Conservation (phyloP, 2,329 filamentous ascomycete genomes). For the Penicillium hesseltinei region DNA sequence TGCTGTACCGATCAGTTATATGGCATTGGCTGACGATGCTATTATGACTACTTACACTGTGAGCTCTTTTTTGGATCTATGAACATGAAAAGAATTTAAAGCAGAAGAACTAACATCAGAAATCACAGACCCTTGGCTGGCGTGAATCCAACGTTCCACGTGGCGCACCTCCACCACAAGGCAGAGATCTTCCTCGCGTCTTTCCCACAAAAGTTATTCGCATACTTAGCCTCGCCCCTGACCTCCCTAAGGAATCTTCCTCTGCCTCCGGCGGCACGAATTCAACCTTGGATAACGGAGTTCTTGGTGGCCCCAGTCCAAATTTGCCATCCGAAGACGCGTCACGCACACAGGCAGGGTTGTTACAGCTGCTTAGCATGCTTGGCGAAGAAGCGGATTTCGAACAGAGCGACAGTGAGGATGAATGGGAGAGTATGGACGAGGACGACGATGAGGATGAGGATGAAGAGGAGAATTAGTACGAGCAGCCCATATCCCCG, state of each 20-base stretch:
- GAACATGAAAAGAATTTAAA: neutral
- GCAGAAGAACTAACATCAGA: conserved; percentile 12
- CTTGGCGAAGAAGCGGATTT: conserved; percentile 21
- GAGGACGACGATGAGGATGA: conserved; percentile 3
- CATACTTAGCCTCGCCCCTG: conserved; percentile 39
- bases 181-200: conserved; percentile 30
- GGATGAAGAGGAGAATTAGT: neutral
- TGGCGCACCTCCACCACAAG: conserved; percentile 13
- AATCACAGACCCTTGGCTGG: conserved; percentile 32
- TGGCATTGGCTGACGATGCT: conserved; percentile 49
- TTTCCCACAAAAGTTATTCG: conserved; percentile 45
- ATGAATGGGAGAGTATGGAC: conserved; percentile 18
- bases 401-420: conserved; percentile 7
- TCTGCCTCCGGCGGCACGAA: neutral
- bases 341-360: conserved; percentile 21
- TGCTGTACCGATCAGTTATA: conserved; percentile 48
- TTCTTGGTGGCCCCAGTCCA: neutral
- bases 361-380: conserved; percentile 29
- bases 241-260: conserved; percentile 11
- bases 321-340: conserved; percentile 16
- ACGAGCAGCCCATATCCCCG: neutral
- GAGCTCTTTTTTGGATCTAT: conserved; percentile 7
- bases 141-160: conserved; percentile 25
- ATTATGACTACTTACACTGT: conserved; percentile 49
- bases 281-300: neutral